A percentile compares a stretch with the other conserved stretches of the same genome.
These are phyloP conservation scores for Cetradonia linearis DNA, from an alignment of 495 filamentous ascomycete genomes.

Conservation along the genomic window DNA sequence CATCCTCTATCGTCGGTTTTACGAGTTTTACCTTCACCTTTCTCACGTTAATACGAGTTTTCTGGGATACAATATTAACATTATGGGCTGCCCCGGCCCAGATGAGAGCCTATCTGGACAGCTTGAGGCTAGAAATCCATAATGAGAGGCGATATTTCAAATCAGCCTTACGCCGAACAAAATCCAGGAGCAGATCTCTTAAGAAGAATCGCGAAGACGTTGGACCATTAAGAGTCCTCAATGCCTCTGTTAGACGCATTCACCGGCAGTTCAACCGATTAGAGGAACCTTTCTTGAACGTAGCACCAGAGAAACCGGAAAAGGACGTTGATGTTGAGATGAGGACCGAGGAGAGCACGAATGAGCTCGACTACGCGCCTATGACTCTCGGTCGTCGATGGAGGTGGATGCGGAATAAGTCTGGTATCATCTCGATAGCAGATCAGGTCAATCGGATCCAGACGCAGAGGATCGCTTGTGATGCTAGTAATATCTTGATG, in stretches of 20 bases:
- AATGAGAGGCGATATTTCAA: constrained; percentile 25
- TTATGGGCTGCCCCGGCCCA: constrained; percentile 22
- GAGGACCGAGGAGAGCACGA: constrained; percentile 9
- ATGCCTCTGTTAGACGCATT: constrained; percentile 17
- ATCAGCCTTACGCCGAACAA: constrained; percentile 18
- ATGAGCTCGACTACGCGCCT: constrained; percentile 15
- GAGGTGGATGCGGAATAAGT: constrained; percentile 23
- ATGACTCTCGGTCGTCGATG: constrained; percentile 21
- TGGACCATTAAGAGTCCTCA: constrained; percentile 19
- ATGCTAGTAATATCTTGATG: constrained; percentile 20
- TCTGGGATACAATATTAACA: constrained; percentile 24
- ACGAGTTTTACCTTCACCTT: constrained; percentile 25
- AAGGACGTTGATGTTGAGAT: constrained; percentile 20
- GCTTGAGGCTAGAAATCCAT: constrained; percentile 21
- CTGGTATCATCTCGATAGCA: constrained; percentile 19
- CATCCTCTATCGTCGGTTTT: constrained; percentile 24
- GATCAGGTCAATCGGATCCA: constrained; percentile 25
- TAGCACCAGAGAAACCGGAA: constrained; percentile 13
- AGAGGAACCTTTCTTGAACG: constrained; percentile 21
- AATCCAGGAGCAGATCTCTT: constrained; percentile 17
- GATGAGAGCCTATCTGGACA: constrained; percentile 19
- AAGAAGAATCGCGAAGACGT: constrained; percentile 19
- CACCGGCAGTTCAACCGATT: constrained; percentile 18
- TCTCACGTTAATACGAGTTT: constrained; percentile 22
- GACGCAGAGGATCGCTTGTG: constrained; percentile 23